Conservation (phyloP, 2,329 filamentous ascomycete genomes). For the Aspergillus phoenicis region DNA sequence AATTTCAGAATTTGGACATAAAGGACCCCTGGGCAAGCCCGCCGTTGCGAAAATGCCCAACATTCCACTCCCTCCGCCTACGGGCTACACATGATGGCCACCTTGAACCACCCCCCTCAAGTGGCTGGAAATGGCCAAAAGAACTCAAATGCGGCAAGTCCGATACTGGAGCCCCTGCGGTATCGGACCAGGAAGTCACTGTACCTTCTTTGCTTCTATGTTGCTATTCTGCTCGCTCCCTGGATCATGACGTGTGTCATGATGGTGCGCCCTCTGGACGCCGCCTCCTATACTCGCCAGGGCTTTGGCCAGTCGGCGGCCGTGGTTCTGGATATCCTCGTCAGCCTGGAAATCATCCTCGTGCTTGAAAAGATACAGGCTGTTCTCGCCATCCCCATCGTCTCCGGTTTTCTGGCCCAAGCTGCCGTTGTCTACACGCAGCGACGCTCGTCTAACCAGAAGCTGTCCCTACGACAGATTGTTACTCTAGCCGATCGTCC, state of each 20-base stretch:
- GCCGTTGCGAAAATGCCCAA: background rate
- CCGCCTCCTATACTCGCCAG: background rate
- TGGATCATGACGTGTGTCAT: background rate
- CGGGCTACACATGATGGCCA: background rate
- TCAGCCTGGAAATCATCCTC: background rate
- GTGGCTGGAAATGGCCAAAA: background rate
- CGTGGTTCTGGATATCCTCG: background rate
- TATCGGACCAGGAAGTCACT: background rate
- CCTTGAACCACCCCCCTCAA: background rate
- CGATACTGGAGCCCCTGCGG: background rate
- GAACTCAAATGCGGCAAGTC: background rate
- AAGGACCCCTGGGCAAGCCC: background rate
- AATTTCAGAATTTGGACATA: background rate
- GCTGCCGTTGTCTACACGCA: background rate
- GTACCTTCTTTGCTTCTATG: background rate
- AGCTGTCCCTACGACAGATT: background rate
- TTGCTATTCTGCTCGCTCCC: background rate
- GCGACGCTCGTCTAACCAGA: background rate
- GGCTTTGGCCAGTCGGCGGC: background rate
- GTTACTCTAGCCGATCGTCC: background rate
- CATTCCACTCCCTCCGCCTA: fast-evolving
- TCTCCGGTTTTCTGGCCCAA: background rate
- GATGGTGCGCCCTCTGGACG: background rate
- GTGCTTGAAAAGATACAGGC: background rate
- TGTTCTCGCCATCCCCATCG: background rate